phyloP scores from a whole-genome alignment of 768 basidiomycete species.

The Lyophyllum shimeji region DNA sequence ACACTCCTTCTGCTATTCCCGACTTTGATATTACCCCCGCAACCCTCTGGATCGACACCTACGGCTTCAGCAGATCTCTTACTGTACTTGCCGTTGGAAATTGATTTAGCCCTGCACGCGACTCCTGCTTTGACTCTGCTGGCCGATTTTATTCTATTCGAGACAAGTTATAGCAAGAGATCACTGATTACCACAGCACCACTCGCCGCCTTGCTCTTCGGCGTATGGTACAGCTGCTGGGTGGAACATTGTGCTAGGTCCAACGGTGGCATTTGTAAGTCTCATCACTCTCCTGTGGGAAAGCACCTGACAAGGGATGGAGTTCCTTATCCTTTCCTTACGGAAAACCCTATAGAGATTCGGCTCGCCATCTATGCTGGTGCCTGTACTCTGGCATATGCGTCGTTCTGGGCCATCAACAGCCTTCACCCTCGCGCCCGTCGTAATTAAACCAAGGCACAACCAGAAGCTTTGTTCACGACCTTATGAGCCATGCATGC shows the following conservation, averaged over 20 bases:
- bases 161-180: constrained; percentile 48
- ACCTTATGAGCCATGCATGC: too few species aligned
- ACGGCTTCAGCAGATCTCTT: constrained; percentile 26
- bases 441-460: not conserved
- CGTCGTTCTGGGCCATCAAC: constrained; percentile 62
- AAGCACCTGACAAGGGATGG: not conserved
- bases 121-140: constrained; percentile 57
- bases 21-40: constrained; percentile 47
- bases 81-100: constrained; percentile 45
- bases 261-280: constrained; percentile 61
- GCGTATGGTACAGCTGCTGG: constrained; percentile 57
- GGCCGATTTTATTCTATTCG: constrained; percentile 68
- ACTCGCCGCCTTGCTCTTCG: constrained; percentile 24
- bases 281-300: not conserved
- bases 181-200: constrained; percentile 28
- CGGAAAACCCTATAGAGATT: constrained; percentile 47
- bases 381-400: constrained; percentile 48
- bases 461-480: not conserved
- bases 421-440: constrained; percentile 39
- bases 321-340: constrained; percentile 89
- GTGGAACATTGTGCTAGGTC: constrained; percentile 64
- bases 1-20: constrained; percentile 56
- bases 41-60: constrained; percentile 8
- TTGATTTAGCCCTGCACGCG: constrained; percentile 69
- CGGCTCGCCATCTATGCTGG: constrained; percentile 62